Evolutionary conservation across 2,329 filamentous ascomycete species (phyloP).

Genomic region (Colletotrichum sp.): DNA sequence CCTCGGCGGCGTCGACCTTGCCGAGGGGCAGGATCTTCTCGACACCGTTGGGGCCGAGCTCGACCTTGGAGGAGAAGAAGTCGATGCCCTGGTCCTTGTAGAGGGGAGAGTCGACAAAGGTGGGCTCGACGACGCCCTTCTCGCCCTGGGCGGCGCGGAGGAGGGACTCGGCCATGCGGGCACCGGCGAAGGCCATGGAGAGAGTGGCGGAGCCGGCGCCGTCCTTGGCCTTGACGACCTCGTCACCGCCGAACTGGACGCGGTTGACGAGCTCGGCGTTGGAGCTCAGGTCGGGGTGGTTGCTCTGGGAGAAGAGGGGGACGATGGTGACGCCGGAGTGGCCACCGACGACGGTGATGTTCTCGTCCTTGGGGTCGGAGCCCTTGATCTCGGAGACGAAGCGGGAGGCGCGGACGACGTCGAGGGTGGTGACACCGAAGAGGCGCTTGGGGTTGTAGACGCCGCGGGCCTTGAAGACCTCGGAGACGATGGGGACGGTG

Average conservation of each 20-base stretch:
- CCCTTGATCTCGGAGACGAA: conserved; percentile 96
- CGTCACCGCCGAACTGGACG: conserved; percentile 98
- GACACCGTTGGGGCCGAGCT: conserved; percentile 95
- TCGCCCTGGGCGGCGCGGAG: conserved; percentile 92
- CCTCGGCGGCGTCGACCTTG: conserved; percentile 82
- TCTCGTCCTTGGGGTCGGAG: conserved; percentile 90
- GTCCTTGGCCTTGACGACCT: conserved; percentile 99
- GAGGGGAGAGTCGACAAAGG: conserved; percentile 94
- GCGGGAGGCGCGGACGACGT: conserved; percentile 95
- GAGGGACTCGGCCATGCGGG: conserved; percentile 84
- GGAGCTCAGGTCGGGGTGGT: conserved; percentile 82
- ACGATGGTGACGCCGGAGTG: conserved; percentile 99
- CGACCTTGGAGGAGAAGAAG: conserved; percentile 95
- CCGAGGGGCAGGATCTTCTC: conserved; percentile 92
- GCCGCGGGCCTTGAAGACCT: conserved; percentile 93
- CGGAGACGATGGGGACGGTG: conserved; percentile 95
- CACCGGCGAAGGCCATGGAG: conserved; percentile 97
- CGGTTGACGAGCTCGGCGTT: conserved; percentile 84
- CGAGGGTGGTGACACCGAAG: conserved; percentile 99
- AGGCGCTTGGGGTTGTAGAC: conserved; percentile 99
- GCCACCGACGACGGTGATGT: conserved; percentile 94
- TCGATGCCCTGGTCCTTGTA: conserved; percentile 98
- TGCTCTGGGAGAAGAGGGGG: conserved; percentile 93
- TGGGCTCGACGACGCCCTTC: conserved; percentile 94
- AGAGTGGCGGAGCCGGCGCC: conserved; percentile 96